Evolutionary conservation across 106 monocot species (phyloP).

Genomic region (Phalaenopsis equestris): DNA sequence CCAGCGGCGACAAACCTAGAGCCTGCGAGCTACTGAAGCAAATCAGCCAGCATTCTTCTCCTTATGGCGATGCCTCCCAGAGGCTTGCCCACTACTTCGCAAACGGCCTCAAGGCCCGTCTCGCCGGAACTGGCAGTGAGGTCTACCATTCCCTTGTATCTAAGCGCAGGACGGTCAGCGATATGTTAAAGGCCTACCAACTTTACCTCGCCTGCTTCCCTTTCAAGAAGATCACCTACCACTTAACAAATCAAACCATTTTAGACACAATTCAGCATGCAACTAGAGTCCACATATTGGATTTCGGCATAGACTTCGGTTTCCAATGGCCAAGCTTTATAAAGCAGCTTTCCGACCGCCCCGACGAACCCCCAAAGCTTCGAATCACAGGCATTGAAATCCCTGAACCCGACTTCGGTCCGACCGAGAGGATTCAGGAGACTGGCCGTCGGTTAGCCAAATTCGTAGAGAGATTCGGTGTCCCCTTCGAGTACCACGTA

Average conservation of each 20-base stretch:
- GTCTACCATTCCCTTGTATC: constrained; percentile 9
- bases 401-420: constrained; percentile 40
- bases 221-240: constrained; percentile 41
- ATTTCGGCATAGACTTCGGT: constrained; percentile 41
- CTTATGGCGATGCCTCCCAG: constrained; percentile 30
- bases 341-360: constrained; percentile 16
- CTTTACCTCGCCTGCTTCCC: constrained; percentile 38
- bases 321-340: constrained; percentile 54
- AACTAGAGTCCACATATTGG: constrained; percentile 32
- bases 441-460: constrained; percentile 29
- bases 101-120: constrained; percentile 40
- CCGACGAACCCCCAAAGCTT: constrained; percentile 26
- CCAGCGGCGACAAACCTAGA: constrained; percentile 22
- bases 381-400: constrained; percentile 50
- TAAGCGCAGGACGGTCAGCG: constrained; percentile 13
- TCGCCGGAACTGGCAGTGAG: constrained; percentile 46
- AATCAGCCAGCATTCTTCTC: constrained; percentile 35
- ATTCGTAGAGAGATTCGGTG: constrained; percentile 27
- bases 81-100: constrained; percentile 48
- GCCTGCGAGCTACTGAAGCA: constrained; percentile 36
- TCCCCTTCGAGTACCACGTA: constrained; percentile 35
- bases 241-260: constrained; percentile 43
- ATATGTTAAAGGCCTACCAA: constrained; percentile 37
- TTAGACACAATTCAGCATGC: constrained; percentile 20
- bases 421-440: constrained; percentile 35